Conservation (phyloP, 495 filamentous ascomycete genomes). For the Talaromyces borbonicus region DNA sequence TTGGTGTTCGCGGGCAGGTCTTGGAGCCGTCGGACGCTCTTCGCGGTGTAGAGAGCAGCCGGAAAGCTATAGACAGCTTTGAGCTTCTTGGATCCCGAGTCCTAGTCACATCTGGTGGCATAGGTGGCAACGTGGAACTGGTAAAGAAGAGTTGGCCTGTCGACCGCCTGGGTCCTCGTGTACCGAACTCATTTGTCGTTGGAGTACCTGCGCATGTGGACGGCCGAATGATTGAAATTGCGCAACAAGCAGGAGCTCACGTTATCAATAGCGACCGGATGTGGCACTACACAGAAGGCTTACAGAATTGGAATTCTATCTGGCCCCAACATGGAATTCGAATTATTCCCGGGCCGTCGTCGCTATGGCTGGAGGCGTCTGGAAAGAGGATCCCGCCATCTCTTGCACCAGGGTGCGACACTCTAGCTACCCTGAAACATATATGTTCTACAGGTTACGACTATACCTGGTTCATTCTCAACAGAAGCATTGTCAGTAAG, state of each 20-base stretch:
- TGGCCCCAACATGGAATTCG: constrained; percentile 45
- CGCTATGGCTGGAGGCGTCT: constrained; percentile 43
- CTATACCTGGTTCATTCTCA: constrained; percentile 45
- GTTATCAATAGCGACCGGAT: constrained; percentile 42
- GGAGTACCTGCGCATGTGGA: constrained; percentile 44
- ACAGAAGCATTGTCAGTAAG: constrained; percentile 38
- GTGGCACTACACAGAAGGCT: constrained; percentile 47
- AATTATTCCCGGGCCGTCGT: constrained; percentile 24
- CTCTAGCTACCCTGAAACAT: constrained; percentile 39
- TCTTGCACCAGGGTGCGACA: constrained; percentile 40
- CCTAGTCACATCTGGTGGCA: constrained; percentile 37
- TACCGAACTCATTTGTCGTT: constrained; percentile 36
- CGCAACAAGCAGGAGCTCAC: constrained; percentile 32
- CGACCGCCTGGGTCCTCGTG: constrained; percentile 33
- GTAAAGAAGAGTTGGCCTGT: constrained; percentile 39
- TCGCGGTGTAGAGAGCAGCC: constrained; percentile 33
- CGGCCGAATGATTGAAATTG: constrained; percentile 41
- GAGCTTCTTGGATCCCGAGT: constrained; percentile 35
- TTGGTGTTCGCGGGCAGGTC: constrained; percentile 36
- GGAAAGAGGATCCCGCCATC: constrained; percentile 39
- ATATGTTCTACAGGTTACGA: constrained; percentile 44
- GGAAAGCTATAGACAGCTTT: constrained; percentile 29
- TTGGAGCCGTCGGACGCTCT: constrained; percentile 29
- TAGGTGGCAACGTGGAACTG: constrained; percentile 41
- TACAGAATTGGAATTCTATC: constrained; percentile 42